Evolutionary conservation across 164 flowering plant genomes (phyloP).

Genomic region (Sextonia rubra): DNA sequence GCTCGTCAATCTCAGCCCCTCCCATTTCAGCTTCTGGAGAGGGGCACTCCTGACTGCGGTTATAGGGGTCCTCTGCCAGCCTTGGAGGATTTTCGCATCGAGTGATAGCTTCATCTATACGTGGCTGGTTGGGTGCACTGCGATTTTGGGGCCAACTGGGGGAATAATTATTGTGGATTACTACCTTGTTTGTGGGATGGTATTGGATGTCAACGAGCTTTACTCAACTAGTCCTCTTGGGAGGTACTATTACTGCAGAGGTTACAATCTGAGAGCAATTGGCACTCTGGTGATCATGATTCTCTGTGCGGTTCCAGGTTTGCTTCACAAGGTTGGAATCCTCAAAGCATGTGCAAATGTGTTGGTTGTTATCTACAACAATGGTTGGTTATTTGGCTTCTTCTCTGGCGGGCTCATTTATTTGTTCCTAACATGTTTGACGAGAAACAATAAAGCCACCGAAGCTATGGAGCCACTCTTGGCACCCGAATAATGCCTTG

Average conservation of each 20-base stretch:
- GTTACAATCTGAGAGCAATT: slow-evolving; percentile 69
- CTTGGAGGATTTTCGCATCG: slow-evolving; percentile 67
- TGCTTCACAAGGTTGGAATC: slow-evolving; percentile 68
- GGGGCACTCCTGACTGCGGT: slow-evolving; percentile 85
- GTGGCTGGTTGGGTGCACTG: slow-evolving; percentile 34
- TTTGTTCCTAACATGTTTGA: slow-evolving; percentile 45
- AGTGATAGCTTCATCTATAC: not conserved
- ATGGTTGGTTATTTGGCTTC: slow-evolving; percentile 88
- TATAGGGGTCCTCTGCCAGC: slow-evolving; percentile 80
- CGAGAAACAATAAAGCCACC: not conserved
- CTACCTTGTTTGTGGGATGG: slow-evolving; percentile 45
- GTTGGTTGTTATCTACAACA: slow-evolving; percentile 56
- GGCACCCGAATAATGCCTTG: too few species aligned
- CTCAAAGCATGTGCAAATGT: slow-evolving; percentile 29
- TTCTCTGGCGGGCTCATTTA: slow-evolving; percentile 52
- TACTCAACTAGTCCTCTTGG: slow-evolving; percentile 57
- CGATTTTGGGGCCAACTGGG: slow-evolving; percentile 80
- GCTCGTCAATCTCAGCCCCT: slow-evolving; percentile 75
- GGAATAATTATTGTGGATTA: slow-evolving; percentile 74
- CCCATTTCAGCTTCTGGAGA: slow-evolving; percentile 57
- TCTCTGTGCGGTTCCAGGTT: slow-evolving; percentile 83
- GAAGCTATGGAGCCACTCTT: not conserved
- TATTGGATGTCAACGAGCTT: slow-evolving; percentile 48
- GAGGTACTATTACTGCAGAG: slow-evolving; percentile 59
- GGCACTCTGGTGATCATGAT: slow-evolving; percentile 55